These are phyloP conservation scores for Phylloporus rhodoxanthus DNA, from an alignment of 768 basidiomycete species.

Conservation along the genomic window DNA sequence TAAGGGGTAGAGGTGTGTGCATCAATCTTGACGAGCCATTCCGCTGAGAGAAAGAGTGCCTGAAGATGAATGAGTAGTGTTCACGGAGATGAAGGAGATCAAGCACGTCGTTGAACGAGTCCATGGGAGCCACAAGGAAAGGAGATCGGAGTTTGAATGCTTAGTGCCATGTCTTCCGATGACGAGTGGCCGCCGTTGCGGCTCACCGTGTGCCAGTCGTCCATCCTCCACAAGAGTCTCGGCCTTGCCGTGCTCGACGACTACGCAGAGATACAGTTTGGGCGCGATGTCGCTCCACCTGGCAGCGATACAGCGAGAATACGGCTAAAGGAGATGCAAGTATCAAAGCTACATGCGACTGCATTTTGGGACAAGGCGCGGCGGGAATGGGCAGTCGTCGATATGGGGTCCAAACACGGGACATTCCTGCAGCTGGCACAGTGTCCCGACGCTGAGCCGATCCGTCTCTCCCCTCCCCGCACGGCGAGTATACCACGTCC, in stretches of 20 bases:
- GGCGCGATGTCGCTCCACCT: constrained; percentile 54
- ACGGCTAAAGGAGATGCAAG: constrained; percentile 77
- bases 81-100: not conserved
- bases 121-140: constrained; percentile 31
- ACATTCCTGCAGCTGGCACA: constrained; percentile 49
- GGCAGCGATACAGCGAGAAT: constrained; percentile 55
- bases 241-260: constrained; percentile 59
- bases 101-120: constrained; percentile 42
- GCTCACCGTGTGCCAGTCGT: constrained; percentile 33
- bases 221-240: constrained; percentile 46
- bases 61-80: constrained; percentile 19
- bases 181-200: constrained; percentile 47
- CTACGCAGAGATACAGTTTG: constrained; percentile 64
- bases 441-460: constrained; percentile 25
- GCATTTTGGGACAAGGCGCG: constrained; percentile 60
- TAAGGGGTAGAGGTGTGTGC: constrained; percentile 57
- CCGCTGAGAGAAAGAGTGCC: constrained; percentile 58
- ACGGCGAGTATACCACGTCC: constrained; percentile 63
- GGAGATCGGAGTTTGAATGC: constrained; percentile 22
- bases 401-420: constrained; percentile 84
- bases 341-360: constrained; percentile 76
- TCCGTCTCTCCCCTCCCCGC: constrained; percentile 58
- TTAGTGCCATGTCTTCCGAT: constrained; percentile 20
- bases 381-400: constrained; percentile 66
- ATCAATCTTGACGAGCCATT: constrained; percentile 72